Evolutionary conservation across 2,329 filamentous ascomycete species (phyloP).

Genomic region (Colletotrichum simmondsii): DNA sequence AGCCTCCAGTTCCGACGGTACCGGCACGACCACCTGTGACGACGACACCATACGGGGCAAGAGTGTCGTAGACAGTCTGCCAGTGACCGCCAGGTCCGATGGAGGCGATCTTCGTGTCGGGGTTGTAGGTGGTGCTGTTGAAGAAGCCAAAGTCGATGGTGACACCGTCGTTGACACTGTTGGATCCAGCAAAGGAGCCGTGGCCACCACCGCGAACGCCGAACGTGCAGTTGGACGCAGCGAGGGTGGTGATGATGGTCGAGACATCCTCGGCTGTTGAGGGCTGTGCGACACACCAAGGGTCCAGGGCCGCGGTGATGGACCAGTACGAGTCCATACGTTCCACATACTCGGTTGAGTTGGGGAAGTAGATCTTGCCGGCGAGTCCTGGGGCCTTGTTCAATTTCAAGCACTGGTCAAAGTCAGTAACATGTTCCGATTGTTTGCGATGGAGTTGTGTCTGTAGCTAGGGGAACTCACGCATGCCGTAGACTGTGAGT

Average conservation of each 20-base stretch:
- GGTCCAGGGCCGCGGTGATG: slow-evolving; percentile 45
- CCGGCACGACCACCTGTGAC: slow-evolving; percentile 49
- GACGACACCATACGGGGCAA: slow-evolving; percentile 45
- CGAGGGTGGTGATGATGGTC: slow-evolving; percentile 45
- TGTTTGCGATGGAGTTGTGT: background rate
- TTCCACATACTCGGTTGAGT: slow-evolving; percentile 40
- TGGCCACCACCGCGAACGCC: slow-evolving; percentile 53
- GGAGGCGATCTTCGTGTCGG: slow-evolving; percentile 41
- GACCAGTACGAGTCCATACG: slow-evolving; percentile 51
- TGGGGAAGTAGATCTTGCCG: slow-evolving; percentile 43
- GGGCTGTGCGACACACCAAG: slow-evolving; percentile 50
- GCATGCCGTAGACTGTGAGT: background rate
- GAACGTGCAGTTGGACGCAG: slow-evolving; percentile 45
- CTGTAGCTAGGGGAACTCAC: background rate
- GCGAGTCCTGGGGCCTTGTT: slow-evolving; percentile 37
- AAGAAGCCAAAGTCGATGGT: slow-evolving; percentile 50
- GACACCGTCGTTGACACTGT: slow-evolving; percentile 49
- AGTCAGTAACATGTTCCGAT: background rate
- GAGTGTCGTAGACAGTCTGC: slow-evolving; percentile 48
- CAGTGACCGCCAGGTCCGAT: slow-evolving; percentile 50
- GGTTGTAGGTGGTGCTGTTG: slow-evolving; percentile 43
- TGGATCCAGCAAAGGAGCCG: slow-evolving; percentile 44
- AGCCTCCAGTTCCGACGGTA: slow-evolving; percentile 48
- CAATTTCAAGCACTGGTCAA: slow-evolving; percentile 42
- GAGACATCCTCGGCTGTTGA: slow-evolving; percentile 48